These are phyloP conservation scores for Lachnellula cervina DNA, from an alignment of 2,329 filamentous ascomycete genomes.

Conservation along the genomic window DNA sequence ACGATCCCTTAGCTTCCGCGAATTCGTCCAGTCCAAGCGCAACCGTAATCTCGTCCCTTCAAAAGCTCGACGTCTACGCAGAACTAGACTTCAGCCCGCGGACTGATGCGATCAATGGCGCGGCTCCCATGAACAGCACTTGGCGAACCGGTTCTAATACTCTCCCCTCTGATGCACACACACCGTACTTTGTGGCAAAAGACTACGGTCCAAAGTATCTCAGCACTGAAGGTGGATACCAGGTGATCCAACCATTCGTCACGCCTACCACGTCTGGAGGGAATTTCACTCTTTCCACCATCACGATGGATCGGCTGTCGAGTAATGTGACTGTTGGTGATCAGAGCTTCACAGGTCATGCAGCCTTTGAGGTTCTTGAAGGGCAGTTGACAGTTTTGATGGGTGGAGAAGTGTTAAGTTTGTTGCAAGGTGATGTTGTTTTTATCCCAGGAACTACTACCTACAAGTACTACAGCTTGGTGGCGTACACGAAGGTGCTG, in stretches of 20 bases:
- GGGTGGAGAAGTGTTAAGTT: conserved; percentile 29
- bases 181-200: conserved; percentile 42
- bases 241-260: conserved; percentile 41
- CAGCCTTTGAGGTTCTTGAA: conserved; percentile 37
- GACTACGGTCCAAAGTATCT: conserved; percentile 43
- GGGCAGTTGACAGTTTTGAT: conserved; percentile 34
- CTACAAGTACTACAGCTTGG: conserved; percentile 34
- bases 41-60: conserved; percentile 33
- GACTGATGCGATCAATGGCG: conserved; percentile 38
- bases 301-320: conserved; percentile 33
- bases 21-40: conserved; percentile 14
- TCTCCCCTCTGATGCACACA: conserved; percentile 28
- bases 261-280: conserved; percentile 36
- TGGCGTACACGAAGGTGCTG: conserved; percentile 20
- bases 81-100: conserved; percentile 38
- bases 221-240: conserved; percentile 34
- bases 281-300: conserved; percentile 41
- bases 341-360: conserved; percentile 29
- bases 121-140: conserved; percentile 30
- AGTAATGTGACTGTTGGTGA: conserved; percentile 17
- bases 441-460: conserved; percentile 34
- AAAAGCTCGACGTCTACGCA: conserved; percentile 40
- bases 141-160: conserved; percentile 38
- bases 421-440: conserved; percentile 34
- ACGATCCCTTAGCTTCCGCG: conserved; percentile 27